Percentiles rank a stretch among this genome's conserved stretches.
phyloP scores from a whole-genome alignment of 768 basidiomycete species.

The Lentinula aciculospora region DNA sequence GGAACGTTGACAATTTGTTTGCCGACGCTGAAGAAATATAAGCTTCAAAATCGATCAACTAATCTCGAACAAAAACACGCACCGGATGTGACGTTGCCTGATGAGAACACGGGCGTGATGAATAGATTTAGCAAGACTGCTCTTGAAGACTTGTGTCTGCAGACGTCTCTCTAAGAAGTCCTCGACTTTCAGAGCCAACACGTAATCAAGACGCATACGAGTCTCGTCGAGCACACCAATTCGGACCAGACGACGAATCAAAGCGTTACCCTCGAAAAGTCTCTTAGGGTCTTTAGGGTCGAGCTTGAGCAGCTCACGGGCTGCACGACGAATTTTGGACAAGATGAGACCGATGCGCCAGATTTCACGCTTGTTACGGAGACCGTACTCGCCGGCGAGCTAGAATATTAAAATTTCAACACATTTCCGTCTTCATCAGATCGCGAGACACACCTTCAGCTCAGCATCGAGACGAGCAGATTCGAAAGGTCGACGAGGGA shows the following conservation, averaged over 20 bases:
- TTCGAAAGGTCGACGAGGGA: slow-evolving; percentile 95
- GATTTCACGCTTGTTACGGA: slow-evolving; percentile 99
- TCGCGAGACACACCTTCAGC: slow-evolving; percentile 69
- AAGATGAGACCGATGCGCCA: slow-evolving; percentile 98
- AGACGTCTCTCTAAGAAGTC: slow-evolving; percentile 99
- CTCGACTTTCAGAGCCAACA: slow-evolving; percentile 97
- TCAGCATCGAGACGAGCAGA: slow-evolving; percentile 98
- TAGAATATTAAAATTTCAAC: slow-evolving; percentile 23
- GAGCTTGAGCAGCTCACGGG: slow-evolving; percentile 99
- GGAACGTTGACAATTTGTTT: slow-evolving; percentile 99
- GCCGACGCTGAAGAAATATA: slow-evolving; percentile 63
- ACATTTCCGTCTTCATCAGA: neutral
- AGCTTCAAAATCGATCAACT: slow-evolving; percentile 1
- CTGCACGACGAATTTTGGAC: slow-evolving; percentile 99
- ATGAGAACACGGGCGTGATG: slow-evolving; percentile 99
- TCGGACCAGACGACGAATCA: slow-evolving; percentile 93
- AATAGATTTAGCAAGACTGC: slow-evolving; percentile 94
- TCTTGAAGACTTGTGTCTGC: slow-evolving; percentile 99
- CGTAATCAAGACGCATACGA: slow-evolving; percentile 99
- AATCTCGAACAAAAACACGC: slow-evolving; percentile 18
- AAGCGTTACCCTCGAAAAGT: slow-evolving; percentile 98
- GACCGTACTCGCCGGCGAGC: slow-evolving; percentile 99
- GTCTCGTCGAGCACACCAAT: slow-evolving; percentile 99
- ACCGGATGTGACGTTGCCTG: slow-evolving; percentile 98
- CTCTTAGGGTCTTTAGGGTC: slow-evolving; percentile 99